Evolutionary conservation across 176 grass and related monocot genomes (phyloP).

Genomic region (Bolboschoenus planiculmis): DNA sequence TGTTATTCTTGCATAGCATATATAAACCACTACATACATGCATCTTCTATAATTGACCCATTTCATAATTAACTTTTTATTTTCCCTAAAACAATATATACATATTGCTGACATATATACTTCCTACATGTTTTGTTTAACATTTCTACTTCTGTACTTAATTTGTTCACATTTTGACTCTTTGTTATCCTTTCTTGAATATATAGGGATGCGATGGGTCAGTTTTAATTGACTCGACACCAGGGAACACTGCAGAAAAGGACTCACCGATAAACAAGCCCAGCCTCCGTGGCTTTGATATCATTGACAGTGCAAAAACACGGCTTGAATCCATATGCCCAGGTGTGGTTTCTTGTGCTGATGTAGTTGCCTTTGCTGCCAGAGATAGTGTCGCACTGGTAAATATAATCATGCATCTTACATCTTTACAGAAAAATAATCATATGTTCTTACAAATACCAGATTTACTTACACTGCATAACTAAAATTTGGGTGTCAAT

Average conservation of each 20-base stretch:
- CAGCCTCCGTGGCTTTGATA: slow-evolving; percentile 3
- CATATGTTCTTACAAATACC: not conserved
- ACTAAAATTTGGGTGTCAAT: not conserved
- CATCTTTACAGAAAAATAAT: not conserved
- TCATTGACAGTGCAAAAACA: slow-evolving; percentile 11
- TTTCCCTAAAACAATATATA: not conserved
- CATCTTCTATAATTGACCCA: too few relatives aligned
- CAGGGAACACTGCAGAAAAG: slow-evolving; percentile 21
- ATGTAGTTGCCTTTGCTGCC: slow-evolving; percentile 22
- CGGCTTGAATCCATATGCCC: slow-evolving; percentile 11
- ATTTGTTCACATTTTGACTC: not conserved
- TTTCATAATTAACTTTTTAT: too few relatives aligned
- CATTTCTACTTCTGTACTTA: not conserved
- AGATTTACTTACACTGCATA: not conserved
- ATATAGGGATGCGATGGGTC: slow-evolving; percentile 26
- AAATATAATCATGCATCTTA: not conserved
- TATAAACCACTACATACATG: not conserved
- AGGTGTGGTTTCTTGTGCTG: slow-evolving; percentile 14
- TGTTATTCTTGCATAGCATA: not conserved
- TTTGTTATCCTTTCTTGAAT: not conserved
- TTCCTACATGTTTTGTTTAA: not conserved
- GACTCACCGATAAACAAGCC: slow-evolving; percentile 18
- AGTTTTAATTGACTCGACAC: slow-evolving; percentile 16
- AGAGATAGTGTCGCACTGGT: slow-evolving; percentile 17
- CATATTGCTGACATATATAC: not conserved